These are phyloP conservation scores for Alternaria solani DNA, from an alignment of 2,329 filamentous ascomycete genomes.

Conservation along the genomic window DNA sequence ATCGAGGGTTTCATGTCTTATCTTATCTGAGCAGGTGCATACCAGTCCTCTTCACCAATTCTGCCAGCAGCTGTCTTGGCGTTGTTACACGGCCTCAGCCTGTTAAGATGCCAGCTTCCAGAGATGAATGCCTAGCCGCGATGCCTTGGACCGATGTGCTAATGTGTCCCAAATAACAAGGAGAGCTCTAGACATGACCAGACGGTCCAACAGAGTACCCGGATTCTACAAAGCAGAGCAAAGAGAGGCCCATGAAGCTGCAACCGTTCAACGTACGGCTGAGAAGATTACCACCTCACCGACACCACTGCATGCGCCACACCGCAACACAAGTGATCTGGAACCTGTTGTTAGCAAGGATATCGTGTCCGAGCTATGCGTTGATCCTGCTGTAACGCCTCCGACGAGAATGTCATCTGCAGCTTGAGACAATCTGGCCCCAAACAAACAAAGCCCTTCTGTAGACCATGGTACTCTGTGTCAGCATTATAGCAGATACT, in stretches of 20 bases:
- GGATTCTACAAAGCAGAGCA: not conserved
- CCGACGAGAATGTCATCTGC: not conserved
- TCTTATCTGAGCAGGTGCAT: not conserved
- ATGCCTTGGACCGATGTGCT: not conserved
- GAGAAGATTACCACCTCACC: not conserved
- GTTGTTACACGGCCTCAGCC: not conserved
- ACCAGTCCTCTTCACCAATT: not conserved
- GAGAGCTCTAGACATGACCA: not conserved
- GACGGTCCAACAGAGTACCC: not conserved
- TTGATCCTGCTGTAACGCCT: fast-evolving
- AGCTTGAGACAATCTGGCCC: not conserved
- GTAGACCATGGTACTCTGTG: not conserved
- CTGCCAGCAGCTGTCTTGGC: not conserved
- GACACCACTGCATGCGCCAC: not conserved
- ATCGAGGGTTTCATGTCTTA: not conserved
- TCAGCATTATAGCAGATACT: not conserved
- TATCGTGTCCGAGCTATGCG: not conserved
- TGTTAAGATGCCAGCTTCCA: not conserved
- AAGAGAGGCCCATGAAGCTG: not conserved
- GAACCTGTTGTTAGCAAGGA: not conserved
- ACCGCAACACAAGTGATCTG: not conserved
- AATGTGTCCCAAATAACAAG: not conserved
- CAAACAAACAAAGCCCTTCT: not conserved
- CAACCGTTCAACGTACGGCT: not conserved
- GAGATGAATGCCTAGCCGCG: not conserved